Evolutionary conservation across 2,329 filamentous ascomycete species (phyloP), one percentile per base, ranked within the genome.

Genomic region (Microcera coccophila): DNA sequence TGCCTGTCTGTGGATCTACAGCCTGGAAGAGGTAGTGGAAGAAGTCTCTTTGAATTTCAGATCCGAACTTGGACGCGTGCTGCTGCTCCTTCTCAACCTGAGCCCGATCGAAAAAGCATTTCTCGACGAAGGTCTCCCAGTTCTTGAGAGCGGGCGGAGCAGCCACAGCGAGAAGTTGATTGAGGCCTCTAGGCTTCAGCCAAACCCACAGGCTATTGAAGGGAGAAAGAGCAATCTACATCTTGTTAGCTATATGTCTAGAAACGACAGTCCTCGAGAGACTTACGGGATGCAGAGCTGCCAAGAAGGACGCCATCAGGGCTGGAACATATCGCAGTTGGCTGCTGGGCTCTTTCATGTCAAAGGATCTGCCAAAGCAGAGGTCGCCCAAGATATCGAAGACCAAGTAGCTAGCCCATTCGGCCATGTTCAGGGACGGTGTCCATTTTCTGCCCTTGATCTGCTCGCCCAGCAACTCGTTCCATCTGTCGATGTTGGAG

Each of bases 141-240:
- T 44, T 41, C 10, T 37, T 48, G 12, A 58, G 36, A 9, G 40
- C 52, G 3, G 50, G 42, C 3, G 56, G 56, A 3, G 47, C 46
- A 16, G 44, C 29, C 9, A 36, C 26, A 3, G 51, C 40, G 5
- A 59, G 41, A 9, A 59, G 45, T 9, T 37, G 16, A 20, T 58
- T 46, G 12, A 59, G 43, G 1, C 55, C 56, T 16, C 50, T 45
- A 0, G 54, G 54, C n/a, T 57, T 59, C 10, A 57, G 42, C 55
- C 55, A 59, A 15, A 50, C 42, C 55, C 52, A 55, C 14, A 55
- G 16, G 3, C 44, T 18, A 5, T 50, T 41, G 16, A 57, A 46
- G 0, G 56, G 55, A 9, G 55, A 55, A 19, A 44, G 48, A 3
- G 47, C 50, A 20, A 58, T 51, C 55, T 57, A 3, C n/a, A n/a